Base-by-base conservation (phyloP, 2,329 filamentous ascomycete genomes). In the Diaporthe eres region DNA sequence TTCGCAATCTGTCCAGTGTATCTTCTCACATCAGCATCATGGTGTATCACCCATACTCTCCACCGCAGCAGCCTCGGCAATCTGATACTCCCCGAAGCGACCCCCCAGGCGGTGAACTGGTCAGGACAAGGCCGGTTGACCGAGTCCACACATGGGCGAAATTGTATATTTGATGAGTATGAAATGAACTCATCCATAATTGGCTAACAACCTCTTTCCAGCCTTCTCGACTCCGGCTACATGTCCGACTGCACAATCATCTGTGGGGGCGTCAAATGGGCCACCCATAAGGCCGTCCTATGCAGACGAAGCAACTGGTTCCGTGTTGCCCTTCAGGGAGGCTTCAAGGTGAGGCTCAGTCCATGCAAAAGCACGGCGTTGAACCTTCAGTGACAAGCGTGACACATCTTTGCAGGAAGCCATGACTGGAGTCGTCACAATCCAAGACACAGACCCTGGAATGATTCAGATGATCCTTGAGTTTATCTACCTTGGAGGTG, bases 301-400 rank as follows among this genome's bases (percentile, higher is more conserved):
- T 65, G 60, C 60, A 47, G 25, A 7, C 60, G 60, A 31, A 65
- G 10, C 25, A 31, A 47, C 2, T 65, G 60, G 60, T 65, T 65
- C 9, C 25, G 60, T 12, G 42, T 8, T 47, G 60, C 60, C 4
- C 15, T 65, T 0, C 7, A 12, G 28, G 60, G 60, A 1, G 15
- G 25, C 1, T 47, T 65, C 42, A 10, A 47, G 17, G 60, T 65
- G 25, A 34, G 2, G 4, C 17, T 47, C 3, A 34, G 8, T 10
- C 17, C 17, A 9, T 13, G 9, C 8, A 19, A 4, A 15, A 9
- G 7, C 15, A 4, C 10, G 6, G 10, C 4, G 10, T 12, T 4
- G 13, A 44, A 28, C 7, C 1, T 7, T 12, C 4, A 9, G 28
- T 63, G 8, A 63, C 7, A 28, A 12, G 9, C 0, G 10, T 9